A percentile compares a stretch with the other conserved stretches of the same genome.
These are phyloP conservation scores for Aspergillus coremiiformis DNA, from an alignment of 495 filamentous ascomycete species.

Conservation along the genomic window DNA sequence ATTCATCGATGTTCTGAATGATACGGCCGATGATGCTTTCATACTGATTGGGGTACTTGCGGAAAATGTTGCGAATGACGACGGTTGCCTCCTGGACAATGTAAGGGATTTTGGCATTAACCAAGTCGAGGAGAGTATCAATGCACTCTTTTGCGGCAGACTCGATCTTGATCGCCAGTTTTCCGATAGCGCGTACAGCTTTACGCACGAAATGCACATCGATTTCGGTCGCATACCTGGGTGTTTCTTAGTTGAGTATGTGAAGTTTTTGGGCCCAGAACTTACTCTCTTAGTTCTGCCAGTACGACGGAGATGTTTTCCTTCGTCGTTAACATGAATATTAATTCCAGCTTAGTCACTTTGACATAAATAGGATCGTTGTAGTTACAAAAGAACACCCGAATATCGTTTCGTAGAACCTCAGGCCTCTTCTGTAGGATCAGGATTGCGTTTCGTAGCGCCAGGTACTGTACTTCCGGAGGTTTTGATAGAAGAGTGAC, in stretches of 20 bases:
- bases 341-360: conserved; percentile 96
- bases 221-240: conserved; percentile 88
- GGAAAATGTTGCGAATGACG: conserved; percentile 97
- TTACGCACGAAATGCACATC: conserved; percentile 98
- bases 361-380: conserved; percentile 99
- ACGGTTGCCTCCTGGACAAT: conserved; percentile 99
- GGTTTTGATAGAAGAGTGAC: conserved; percentile 95
- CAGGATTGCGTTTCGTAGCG: conserved; percentile 85
- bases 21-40: conserved; percentile 93
- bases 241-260: conserved; percentile 3
- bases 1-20: conserved; percentile 91
- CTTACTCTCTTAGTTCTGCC: conserved; percentile 85
- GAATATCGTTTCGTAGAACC: conserved; percentile 90
- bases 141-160: conserved; percentile 87
- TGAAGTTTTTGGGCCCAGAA: not conserved
- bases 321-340: conserved; percentile 97
- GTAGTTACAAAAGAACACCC: conserved; percentile 99
- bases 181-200: conserved; percentile 94
- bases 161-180: conserved; percentile 98
- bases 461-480: conserved; percentile 94
- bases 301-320: conserved; percentile 94
- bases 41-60: conserved; percentile 98
- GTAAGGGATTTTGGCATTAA: conserved; percentile 98
- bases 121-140: conserved; percentile 83
- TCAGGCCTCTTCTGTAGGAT: conserved; percentile 92